phyloP scores from a whole-genome alignment of 352 stramenopile genomes.

The Globisporangium abappressorium region DNA sequence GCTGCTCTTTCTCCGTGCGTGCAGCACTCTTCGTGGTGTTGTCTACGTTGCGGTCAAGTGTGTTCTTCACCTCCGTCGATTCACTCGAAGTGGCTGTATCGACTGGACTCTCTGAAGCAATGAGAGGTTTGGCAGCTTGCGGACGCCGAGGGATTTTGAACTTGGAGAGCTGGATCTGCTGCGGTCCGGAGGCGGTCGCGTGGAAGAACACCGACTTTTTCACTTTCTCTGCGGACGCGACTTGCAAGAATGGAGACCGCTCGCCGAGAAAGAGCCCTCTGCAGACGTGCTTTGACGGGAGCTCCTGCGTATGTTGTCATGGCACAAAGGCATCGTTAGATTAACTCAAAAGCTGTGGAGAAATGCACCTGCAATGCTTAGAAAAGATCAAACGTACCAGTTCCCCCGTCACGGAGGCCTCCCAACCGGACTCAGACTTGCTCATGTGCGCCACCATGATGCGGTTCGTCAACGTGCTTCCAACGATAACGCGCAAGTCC shows the following conservation, averaged over 20 bases:
- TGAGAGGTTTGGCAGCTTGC: not conserved
- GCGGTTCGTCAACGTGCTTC: constrained; percentile 38
- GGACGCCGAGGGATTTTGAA: constrained; percentile 44
- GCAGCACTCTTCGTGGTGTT: not conserved
- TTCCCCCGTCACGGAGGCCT: constrained; percentile 31
- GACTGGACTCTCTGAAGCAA: not conserved
- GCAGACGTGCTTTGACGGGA: constrained; percentile 40
- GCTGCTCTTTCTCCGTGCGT: constrained; percentile 18
- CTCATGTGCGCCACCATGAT: constrained; percentile 37
- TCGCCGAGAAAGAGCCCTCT: constrained; percentile 39
- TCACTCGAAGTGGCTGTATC: not conserved
- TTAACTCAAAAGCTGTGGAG: not conserved
- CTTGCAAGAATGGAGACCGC: constrained; percentile 47
- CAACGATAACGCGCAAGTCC: constrained; percentile 37
- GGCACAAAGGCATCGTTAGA: not conserved
- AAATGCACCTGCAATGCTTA: not conserved
- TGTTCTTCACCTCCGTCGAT: not conserved
- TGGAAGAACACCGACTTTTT: constrained; percentile 49
- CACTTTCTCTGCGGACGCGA: constrained; percentile 48
- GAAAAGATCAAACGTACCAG: constrained; percentile 25
- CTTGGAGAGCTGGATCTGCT: constrained; percentile 42
- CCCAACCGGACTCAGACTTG: constrained; percentile 29
- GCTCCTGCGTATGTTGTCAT: constrained; percentile 24
- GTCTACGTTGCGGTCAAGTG: not conserved
- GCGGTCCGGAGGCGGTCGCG: constrained; percentile 24